A percentile compares a stretch with the other conserved stretches of the same genome.
Conservation (phyloP, 306 rosid species). For the Trifolium subterraneum region DNA sequence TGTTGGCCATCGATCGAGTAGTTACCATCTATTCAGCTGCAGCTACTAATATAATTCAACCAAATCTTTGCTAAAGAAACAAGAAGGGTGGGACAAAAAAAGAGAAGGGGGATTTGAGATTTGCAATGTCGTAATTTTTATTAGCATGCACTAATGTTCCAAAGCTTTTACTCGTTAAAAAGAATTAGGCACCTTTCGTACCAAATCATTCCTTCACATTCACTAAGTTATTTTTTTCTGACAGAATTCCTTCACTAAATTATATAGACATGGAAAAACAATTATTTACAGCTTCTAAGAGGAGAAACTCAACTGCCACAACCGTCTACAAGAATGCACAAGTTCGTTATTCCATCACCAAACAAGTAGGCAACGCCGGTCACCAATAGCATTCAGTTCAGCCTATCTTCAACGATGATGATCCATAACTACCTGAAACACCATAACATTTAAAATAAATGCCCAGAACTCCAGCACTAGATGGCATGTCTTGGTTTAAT, state of each 20-base stretch:
- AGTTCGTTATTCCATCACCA: constrained; percentile 67
- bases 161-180: constrained; percentile 28
- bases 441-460: constrained; percentile 49
- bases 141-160: constrained; percentile 42
- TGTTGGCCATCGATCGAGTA: constrained; percentile 28
- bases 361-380: constrained; percentile 47
- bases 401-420: constrained; percentile 41
- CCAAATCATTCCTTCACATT: constrained; percentile 58
- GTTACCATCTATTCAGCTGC: constrained; percentile 35
- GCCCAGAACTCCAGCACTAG: constrained; percentile 36
- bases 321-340: constrained; percentile 77
- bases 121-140: constrained; percentile 32
- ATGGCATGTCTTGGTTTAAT: constrained; percentile 15
- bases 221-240: constrained; percentile 40
- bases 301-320: constrained; percentile 99
- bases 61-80: constrained; percentile 21
- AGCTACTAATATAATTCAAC: constrained; percentile 36
- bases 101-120: constrained; percentile 17
- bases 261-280: constrained; percentile 52
- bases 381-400: constrained; percentile 48
- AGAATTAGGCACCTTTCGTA: constrained; percentile 45
- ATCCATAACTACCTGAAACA: constrained; percentile 63
- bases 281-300: constrained; percentile 89
- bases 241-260: constrained; percentile 50
- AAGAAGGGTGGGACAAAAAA: constrained; percentile 6